These are phyloP conservation scores for Trichoderma sp. DNA, from an alignment of 2,329 filamentous ascomycete species.

Conservation along the genomic window DNA sequence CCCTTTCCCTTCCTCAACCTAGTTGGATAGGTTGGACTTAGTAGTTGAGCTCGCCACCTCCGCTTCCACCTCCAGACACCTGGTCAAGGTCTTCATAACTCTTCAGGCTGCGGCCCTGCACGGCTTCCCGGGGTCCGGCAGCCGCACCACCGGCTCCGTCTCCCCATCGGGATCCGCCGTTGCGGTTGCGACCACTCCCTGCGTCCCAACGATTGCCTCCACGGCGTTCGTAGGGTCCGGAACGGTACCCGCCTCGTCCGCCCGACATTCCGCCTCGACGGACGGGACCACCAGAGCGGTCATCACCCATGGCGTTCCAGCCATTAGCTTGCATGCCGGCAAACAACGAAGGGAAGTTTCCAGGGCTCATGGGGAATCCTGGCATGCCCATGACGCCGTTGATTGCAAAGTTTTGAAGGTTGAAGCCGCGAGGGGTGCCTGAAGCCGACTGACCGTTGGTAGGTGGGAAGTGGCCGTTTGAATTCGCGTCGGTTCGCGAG, in stretches of 20 bases:
- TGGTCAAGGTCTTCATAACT: slow-evolving; percentile 98
- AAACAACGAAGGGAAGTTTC: slow-evolving; percentile 54
- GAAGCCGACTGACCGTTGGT: slow-evolving; percentile 70
- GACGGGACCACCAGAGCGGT: slow-evolving; percentile 64
- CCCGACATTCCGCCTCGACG: slow-evolving; percentile 60
- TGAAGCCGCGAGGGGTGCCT: slow-evolving; percentile 90
- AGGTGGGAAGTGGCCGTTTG: slow-evolving; percentile 90
- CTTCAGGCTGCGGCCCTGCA: slow-evolving; percentile 87
- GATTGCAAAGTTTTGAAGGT: slow-evolving; percentile 68
- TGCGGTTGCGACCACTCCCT: slow-evolving; percentile 47
- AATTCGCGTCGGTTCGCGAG: slow-evolving; percentile 88
- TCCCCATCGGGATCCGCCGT: slow-evolving; percentile 61
- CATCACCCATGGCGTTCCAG: slow-evolving; percentile 52
- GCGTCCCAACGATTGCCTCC: slow-evolving; percentile 53
- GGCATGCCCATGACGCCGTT: slow-evolving; percentile 59
- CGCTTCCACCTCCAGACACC: slow-evolving; percentile 63
- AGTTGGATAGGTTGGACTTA: slow-evolving; percentile 47
- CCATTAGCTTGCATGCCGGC: slow-evolving; percentile 46
- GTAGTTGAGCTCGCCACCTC: slow-evolving; percentile 85
- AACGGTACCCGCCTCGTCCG: slow-evolving; percentile 54
- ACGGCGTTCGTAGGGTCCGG: slow-evolving; percentile 73
- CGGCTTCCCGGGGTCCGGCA: slow-evolving; percentile 84
- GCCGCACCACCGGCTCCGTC: slow-evolving; percentile 73
- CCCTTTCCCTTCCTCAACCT: neutral
- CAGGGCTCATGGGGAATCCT: slow-evolving; percentile 51